Base-by-base conservation (phyloP, 805 yeast species). In the Ogataea saltuana region DNA sequence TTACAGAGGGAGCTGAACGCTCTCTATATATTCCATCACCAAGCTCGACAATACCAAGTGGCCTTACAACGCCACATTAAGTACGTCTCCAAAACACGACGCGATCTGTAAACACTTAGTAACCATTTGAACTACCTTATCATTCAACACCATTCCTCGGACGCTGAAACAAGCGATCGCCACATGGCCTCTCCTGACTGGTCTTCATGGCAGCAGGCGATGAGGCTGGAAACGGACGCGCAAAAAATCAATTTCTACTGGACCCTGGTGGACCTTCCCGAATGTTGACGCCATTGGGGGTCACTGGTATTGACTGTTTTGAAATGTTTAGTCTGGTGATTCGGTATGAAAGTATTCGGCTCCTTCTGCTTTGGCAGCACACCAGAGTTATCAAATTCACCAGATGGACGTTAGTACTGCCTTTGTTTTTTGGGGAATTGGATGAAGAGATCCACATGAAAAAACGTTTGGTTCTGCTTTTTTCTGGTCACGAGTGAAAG, bases 371-470 rank as follows among this genome's bases (percentile, higher is more conserved):
- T 10, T 41, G 16, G 21, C 29, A 23, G 31, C 25, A 4, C 29
- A 18, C 7, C 26, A 10, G 15, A 6, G 6, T 6, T 23, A 41
- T 6, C 3, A n/a, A 1, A 38, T 48, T 18, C 44, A 48, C 31
- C 55, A 43, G 31, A 50, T 48, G 51, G 55, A 48, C 36, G 49
- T 48, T 12, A 46, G 41, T 6, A 50, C 49, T 10, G 49, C 49
- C 9, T 44, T 30, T n/a, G n/a, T 35, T 48, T 2, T 38, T 46
- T 39, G 50, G 49, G 2, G 28, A 25, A 10, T 13, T 25, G 28
- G 12, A 25, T 10, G 28, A 25, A 10, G 28, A 25, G 12, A 6
- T 25, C 28, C n/a, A 25, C 28, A 25, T 25, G 28, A 25, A 25
- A 10, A 12, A 25, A 25, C 28, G 13, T 4, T 13, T 13, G 10